A percentile compares a stretch with the other conserved stretches of the same genome.
These are phyloP conservation scores for Dendrobium nobile DNA, from an alignment of 106 monocot genomes.

Conservation along the genomic window DNA sequence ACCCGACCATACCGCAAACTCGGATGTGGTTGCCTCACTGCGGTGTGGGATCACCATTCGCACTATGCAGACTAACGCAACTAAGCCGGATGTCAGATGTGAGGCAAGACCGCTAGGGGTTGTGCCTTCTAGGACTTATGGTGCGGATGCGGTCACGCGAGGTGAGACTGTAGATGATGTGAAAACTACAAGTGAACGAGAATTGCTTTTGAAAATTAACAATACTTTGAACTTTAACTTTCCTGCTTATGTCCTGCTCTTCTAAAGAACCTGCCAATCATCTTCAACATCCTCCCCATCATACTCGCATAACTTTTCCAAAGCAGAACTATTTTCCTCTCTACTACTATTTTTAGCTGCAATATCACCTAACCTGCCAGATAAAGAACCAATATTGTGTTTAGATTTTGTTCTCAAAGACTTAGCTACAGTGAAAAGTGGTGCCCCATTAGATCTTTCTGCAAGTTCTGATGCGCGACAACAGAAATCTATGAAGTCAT, in stretches of 20 bases:
- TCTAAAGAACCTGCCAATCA: slow-evolving; percentile 73
- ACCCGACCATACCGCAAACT: too few species aligned
- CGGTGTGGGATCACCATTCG: too few species aligned
- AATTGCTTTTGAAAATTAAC: too few species aligned
- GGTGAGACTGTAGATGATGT: too few species aligned
- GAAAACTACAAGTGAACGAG: too few species aligned
- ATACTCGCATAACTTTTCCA: slow-evolving; percentile 14
- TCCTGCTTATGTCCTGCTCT: neutral
- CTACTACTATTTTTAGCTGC: slow-evolving; percentile 7
- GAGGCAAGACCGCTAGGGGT: too few species aligned
- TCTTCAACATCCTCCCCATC: slow-evolving; percentile 38
- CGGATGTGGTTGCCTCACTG: too few species aligned
- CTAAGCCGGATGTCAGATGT: too few species aligned
- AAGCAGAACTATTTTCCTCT: slow-evolving; percentile 8
- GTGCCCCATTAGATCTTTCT: slow-evolving; percentile 79
- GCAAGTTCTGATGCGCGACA: slow-evolving; percentile 51
- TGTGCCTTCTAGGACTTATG: too few species aligned
- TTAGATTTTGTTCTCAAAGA: slow-evolving; percentile 20
- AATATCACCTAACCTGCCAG: slow-evolving; percentile 1
- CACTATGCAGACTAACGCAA: too few species aligned
- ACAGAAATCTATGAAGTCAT: slow-evolving; percentile 90
- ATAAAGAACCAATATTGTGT: slow-evolving; percentile 7
- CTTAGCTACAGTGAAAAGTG: slow-evolving; percentile 73
- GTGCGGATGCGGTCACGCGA: too few species aligned
- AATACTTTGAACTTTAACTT: too few species aligned